Conservation (phyloP, 805 yeast species). For the Kuraishia piskuri region DNA sequence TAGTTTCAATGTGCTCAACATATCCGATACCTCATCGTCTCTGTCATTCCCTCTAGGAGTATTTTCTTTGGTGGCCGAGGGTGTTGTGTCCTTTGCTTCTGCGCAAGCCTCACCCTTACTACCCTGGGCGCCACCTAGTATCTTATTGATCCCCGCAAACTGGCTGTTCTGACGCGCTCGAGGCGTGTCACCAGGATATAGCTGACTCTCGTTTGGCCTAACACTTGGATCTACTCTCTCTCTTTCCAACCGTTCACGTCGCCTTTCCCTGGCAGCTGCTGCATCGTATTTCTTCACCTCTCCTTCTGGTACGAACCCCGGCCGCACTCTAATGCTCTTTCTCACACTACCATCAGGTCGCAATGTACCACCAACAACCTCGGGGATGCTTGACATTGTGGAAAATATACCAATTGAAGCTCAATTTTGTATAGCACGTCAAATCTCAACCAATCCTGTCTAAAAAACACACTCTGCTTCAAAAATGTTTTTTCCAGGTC, state of each 20-base stretch:
- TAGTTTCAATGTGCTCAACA: background rate
- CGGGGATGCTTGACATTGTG: background rate
- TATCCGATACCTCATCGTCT: background rate
- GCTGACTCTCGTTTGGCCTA: background rate
- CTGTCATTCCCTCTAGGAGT: background rate
- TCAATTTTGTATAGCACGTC: too few relatives aligned
- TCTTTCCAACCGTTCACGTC: constrained; percentile 3
- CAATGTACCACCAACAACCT: constrained; percentile 12
- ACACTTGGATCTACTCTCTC: background rate
- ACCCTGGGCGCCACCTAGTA: background rate
- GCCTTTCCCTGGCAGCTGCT: constrained; percentile 4
- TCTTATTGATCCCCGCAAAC: background rate
- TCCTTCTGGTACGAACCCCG: constrained; percentile 15
- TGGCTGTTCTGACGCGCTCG: too few relatives aligned
- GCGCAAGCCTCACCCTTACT: background rate
- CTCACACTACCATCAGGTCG: constrained; percentile 18
- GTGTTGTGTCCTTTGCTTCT: too few relatives aligned
- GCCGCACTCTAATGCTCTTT: constrained; percentile 12
- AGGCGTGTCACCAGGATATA: too few relatives aligned
- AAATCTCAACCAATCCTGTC: too few relatives aligned
- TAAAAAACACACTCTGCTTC: too few relatives aligned
- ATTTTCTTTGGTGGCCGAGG: background rate
- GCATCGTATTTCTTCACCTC: constrained; percentile 13
- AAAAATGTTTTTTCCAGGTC: too few relatives aligned
- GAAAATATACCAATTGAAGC: too few relatives aligned